Evolutionary conservation across 768 basidiomycete genomes (phyloP).

Genomic region (Favolaschia claudopus): DNA sequence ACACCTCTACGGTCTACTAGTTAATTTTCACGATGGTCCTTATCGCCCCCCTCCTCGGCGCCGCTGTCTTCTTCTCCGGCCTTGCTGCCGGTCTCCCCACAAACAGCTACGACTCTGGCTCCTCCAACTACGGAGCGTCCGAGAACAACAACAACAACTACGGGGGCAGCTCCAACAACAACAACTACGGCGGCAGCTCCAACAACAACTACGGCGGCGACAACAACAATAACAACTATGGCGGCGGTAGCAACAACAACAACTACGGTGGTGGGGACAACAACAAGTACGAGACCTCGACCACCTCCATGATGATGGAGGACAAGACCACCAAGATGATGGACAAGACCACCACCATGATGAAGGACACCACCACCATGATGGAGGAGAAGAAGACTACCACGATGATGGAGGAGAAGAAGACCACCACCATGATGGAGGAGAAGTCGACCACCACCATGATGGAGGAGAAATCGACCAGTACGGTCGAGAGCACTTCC

Average conservation of each 20-base stretch:
- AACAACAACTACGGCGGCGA: conserved; percentile 31
- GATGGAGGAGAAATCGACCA: neutral
- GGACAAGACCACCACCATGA: neutral
- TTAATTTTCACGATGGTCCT: conserved; percentile 65
- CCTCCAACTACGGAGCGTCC: conserved; percentile 29
- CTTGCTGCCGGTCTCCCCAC: conserved; percentile 54
- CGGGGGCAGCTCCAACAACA: conserved; percentile 23
- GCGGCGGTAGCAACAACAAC: conserved; percentile 64
- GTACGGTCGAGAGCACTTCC: conserved; percentile 21
- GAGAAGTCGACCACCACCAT: neutral
- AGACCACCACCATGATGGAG: neutral
- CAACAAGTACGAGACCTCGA: conserved; percentile 30
- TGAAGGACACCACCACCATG: conserved; percentile 32
- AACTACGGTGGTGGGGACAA: conserved; percentile 51
- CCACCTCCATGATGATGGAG: neutral
- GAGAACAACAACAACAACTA: conserved; percentile 27
- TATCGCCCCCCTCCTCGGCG: conserved; percentile 61
- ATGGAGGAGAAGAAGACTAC: conserved; percentile 41
- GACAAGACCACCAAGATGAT: neutral
- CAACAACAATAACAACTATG: conserved; percentile 36
- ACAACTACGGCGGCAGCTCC: conserved; percentile 31
- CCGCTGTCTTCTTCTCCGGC: conserved; percentile 60
- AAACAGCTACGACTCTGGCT: conserved; percentile 22
- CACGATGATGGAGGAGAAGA: conserved; percentile 51
- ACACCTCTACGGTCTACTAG: conserved; percentile 57